Percentiles rank a stretch among this genome's conserved stretches.
Conservation (phyloP, 495 filamentous ascomycete genomes). For the Neurospora tetrasperma region DNA sequence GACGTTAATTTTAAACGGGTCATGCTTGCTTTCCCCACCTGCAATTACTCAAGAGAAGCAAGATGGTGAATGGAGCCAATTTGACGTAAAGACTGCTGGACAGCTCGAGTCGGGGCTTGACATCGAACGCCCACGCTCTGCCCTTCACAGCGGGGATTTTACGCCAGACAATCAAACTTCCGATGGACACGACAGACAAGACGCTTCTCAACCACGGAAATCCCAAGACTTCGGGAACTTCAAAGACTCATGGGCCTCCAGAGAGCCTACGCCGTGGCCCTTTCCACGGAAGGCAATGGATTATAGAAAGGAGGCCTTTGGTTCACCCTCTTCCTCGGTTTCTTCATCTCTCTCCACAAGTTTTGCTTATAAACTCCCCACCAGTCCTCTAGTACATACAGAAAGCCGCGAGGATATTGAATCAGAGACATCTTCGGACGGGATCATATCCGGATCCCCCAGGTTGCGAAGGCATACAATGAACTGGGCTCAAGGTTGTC, state of each 20-base stretch:
- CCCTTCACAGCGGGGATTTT: conserved; percentile 85
- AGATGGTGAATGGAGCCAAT: conserved; percentile 10
- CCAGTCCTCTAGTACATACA: conserved; percentile 84
- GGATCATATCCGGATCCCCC: conserved; percentile 25
- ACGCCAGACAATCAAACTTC: conserved; percentile 43
- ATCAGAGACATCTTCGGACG: conserved; percentile 40
- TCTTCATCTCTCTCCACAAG: conserved; percentile 69
- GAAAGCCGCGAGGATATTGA: conserved; percentile 81
- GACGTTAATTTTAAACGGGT: conserved; percentile 23
- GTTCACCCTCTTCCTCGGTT: conserved; percentile 47
- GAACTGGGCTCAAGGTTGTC: conserved; percentile 23
- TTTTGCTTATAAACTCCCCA: conserved; percentile 79
- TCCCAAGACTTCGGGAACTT: conserved; percentile 3
- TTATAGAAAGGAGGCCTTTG: conserved; percentile 22
- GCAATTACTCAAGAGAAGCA: conserved; percentile 34
- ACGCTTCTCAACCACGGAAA: not conserved
- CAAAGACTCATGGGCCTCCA: conserved; percentile 25
- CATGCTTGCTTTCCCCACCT: conserved; percentile 28
- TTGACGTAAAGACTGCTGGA: conserved; percentile 13
- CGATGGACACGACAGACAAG: not conserved
- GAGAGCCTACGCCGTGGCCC: conserved; percentile 30
- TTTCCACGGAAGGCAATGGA: conserved; percentile 19
- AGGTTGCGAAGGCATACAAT: conserved; percentile 31
- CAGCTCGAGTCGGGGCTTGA: conserved; percentile 37
- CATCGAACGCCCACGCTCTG: conserved; percentile 77